phyloP scores from a whole-genome alignment of 83 land plant genomes.

The Larix sibirica region DNA sequence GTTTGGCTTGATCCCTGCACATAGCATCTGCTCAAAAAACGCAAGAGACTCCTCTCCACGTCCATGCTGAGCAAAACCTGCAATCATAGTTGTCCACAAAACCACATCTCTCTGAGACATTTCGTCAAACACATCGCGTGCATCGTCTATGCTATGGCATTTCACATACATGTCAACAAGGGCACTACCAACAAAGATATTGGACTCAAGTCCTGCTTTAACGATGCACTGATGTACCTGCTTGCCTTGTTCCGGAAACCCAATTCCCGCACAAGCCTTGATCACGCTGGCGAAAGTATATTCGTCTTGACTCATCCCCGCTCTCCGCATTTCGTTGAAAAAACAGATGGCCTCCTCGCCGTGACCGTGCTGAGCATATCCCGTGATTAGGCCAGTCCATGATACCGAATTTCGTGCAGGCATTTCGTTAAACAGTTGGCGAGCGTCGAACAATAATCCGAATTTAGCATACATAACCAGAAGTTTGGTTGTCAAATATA shows the following conservation, averaged over 20 bases:
- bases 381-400: conserved; percentile 12
- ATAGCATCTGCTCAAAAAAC: neutral
- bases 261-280: neutral
- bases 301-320: conserved; percentile 4
- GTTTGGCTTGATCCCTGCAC: neutral
- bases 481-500: conserved; percentile 6
- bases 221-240: conserved; percentile 11
- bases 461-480: conserved; percentile 35
- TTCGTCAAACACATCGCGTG: neutral
- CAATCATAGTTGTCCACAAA: conserved; percentile 17
- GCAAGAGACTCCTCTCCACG: conserved; percentile 1
- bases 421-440: conserved; percentile 26
- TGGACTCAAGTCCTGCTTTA: conserved; percentile 7
- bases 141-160: neutral
- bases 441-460: conserved; percentile 20
- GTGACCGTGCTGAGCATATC: conserved; percentile 9
- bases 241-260: neutral
- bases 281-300: neutral
- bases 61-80: conserved; percentile 12
- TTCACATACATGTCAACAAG: conserved; percentile 18
- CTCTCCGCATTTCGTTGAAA: neutral
- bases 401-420: conserved; percentile 21
- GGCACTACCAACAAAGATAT: conserved; percentile 5
- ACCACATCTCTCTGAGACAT: neutral
- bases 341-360: neutral